These are phyloP conservation scores for Hanseniaspora clermontiae DNA, from an alignment of 805 yeast species.

Conservation along the genomic window DNA sequence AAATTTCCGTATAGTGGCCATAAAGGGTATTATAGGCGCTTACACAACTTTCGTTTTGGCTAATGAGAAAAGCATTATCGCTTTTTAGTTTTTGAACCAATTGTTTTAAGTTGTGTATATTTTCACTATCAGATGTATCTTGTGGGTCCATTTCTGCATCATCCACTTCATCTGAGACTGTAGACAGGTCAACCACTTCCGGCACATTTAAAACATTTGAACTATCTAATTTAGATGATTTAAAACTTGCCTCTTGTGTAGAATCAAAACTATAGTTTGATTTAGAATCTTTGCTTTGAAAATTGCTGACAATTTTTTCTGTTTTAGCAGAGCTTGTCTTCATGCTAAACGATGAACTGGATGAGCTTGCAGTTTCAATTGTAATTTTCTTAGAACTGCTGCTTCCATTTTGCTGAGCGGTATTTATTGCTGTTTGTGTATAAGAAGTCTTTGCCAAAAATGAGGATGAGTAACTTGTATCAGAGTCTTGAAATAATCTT, in stretches of 20 bases:
- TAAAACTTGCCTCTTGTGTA: background rate
- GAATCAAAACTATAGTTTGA: no score
- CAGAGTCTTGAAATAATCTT: background rate
- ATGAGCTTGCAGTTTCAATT: constrained; percentile 8
- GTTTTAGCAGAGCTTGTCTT: constrained; percentile 22
- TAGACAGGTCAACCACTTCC: constrained; percentile 7
- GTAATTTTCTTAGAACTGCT: background rate
- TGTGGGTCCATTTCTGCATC: constrained; percentile 11
- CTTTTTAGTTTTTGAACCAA: background rate
- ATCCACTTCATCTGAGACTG: background rate
- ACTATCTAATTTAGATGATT: background rate
- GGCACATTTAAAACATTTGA: background rate
- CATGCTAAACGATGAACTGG: background rate
- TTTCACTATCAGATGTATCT: background rate
- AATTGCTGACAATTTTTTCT: constrained; percentile 24
- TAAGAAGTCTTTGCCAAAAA: background rate
- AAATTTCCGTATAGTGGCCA: background rate
- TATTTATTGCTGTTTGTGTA: background rate
- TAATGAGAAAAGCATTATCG: background rate
- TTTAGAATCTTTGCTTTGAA: constrained; percentile 18
- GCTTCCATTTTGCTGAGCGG: constrained; percentile 15
- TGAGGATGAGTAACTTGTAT: background rate
- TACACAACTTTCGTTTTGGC: background rate
- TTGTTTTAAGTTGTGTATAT: background rate
- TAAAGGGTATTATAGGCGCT: background rate